phyloP scores from a whole-genome alignment of 192 early-diverging fungal genomes.

The Backusella macrospora region DNA sequence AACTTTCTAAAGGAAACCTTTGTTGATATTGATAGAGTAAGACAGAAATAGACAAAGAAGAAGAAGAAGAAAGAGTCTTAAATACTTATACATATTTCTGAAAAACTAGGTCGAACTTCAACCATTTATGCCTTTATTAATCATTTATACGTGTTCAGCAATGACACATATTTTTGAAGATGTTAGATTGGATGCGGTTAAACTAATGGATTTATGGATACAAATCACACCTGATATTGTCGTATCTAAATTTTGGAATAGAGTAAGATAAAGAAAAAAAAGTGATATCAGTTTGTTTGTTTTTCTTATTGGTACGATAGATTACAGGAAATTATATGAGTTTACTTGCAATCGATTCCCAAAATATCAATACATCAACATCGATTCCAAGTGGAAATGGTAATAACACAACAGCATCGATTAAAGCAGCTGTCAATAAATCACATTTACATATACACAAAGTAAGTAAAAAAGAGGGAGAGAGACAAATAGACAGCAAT shows the following conservation, averaged over 20 bases:
- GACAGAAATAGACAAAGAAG: neutral
- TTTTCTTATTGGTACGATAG: slow-evolving; percentile 31
- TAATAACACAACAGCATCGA: slow-evolving; percentile 17
- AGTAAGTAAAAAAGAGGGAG: neutral
- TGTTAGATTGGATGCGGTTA: slow-evolving; percentile 78
- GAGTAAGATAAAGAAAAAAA: slow-evolving; percentile 44
- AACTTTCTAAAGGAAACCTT: slow-evolving; percentile 42
- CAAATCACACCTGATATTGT: slow-evolving; percentile 64
- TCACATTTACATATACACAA: slow-evolving; percentile 39
- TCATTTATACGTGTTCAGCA: slow-evolving; percentile 81
- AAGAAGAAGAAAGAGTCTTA: neutral
- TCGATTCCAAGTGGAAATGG: neutral
- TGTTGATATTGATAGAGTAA: slow-evolving; percentile 38
- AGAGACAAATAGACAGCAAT: too few species aligned
- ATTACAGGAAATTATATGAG: slow-evolving; percentile 67
- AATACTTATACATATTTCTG: neutral
- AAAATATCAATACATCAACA: slow-evolving; percentile 40
- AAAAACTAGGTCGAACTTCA: slow-evolving; percentile 51
- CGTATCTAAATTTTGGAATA: slow-evolving; percentile 65
- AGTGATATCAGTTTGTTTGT: neutral
- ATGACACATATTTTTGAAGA: slow-evolving; percentile 91
- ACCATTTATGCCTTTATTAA: slow-evolving; percentile 78
- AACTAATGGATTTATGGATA: slow-evolving; percentile 76
- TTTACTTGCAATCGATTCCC: slow-evolving; percentile 58
- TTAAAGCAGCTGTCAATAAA: slow-evolving; percentile 35